Percentiles rank a stretch among this genome's conserved stretches.
Conservation (phyloP, 2,329 filamentous ascomycete species). For the Colletotrichum sp. region DNA sequence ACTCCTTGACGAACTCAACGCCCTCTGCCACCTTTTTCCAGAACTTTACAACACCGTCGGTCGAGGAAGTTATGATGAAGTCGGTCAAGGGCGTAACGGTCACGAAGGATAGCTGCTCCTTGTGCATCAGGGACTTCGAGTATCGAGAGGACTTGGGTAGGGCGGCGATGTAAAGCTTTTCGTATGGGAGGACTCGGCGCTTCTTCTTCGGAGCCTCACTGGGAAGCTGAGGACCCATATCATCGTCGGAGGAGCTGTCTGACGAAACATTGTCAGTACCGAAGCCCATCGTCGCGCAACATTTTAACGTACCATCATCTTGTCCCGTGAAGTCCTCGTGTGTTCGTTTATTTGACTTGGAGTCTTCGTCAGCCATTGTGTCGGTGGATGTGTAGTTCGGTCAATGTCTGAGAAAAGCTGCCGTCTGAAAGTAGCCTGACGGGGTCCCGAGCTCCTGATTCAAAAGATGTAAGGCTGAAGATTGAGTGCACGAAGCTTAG, state of each 20-base stretch:
- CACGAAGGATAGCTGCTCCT: constrained; percentile 88
- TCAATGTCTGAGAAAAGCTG: not conserved
- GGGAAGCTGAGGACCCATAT: constrained; percentile 91
- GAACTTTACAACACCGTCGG: constrained; percentile 98
- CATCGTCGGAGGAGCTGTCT: constrained; percentile 83
- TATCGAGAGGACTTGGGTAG: constrained; percentile 83
- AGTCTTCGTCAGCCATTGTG: constrained; percentile 37
- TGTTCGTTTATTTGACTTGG: constrained; percentile 55
- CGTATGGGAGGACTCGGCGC: constrained; percentile 86
- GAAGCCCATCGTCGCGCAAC: not conserved
- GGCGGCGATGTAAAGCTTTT: constrained; percentile 92
- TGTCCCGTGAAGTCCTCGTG: constrained; percentile 59
- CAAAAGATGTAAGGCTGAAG: constrained; percentile 7
- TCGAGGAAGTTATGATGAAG: constrained; percentile 91
- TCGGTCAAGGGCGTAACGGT: constrained; percentile 91
- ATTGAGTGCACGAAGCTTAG: not conserved
- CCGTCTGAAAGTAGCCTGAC: not conserved
- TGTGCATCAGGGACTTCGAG: constrained; percentile 97
- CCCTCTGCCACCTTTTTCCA: constrained; percentile 95
- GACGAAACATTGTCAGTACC: not conserved
- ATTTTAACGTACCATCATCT: constrained; percentile 42
- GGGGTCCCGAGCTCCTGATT: not conserved
- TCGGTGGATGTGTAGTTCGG: not conserved
- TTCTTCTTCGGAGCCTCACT: constrained; percentile 83
- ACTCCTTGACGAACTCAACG: constrained; percentile 98